A percentile compares a stretch with the other conserved stretches of the same genome.
Evolutionary conservation across 2,329 filamentous ascomycete genomes (phyloP).

Genomic region (Alternaria burnsii): DNA sequence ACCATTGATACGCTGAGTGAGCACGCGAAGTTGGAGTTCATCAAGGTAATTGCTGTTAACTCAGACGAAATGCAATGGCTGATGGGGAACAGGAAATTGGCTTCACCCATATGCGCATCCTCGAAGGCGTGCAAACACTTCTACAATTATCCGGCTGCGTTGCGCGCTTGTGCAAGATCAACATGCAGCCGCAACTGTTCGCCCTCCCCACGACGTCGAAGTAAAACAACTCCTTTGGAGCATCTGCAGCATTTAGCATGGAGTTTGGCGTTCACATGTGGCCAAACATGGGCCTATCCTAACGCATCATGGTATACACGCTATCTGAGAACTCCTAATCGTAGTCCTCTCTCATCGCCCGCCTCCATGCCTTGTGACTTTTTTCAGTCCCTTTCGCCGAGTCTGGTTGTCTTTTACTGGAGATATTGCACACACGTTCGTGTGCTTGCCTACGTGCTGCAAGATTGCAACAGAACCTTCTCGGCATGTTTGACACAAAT

Average conservation of each 20-base stretch:
- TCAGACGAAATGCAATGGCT: neutral
- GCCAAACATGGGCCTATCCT: neutral
- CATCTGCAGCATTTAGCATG: slow-evolving; percentile 43
- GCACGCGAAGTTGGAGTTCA: slow-evolving; percentile 95
- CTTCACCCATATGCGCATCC: slow-evolving; percentile 98
- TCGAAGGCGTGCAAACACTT: slow-evolving; percentile 96
- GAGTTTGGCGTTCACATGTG: slow-evolving; percentile 31
- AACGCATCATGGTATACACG: neutral
- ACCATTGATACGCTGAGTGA: slow-evolving; percentile 91
- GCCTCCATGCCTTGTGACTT: neutral
- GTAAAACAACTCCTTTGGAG: slow-evolving; percentile 7
- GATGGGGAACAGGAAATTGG: slow-evolving; percentile 74
- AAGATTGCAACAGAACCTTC: neutral
- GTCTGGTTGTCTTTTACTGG: neutral
- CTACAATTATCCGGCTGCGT: slow-evolving; percentile 94
- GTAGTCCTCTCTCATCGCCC: neutral
- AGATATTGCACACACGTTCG: neutral
- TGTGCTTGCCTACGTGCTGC: neutral
- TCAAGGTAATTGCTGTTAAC: slow-evolving; percentile 62
- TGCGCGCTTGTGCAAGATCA: slow-evolving; percentile 89
- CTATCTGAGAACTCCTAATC: neutral
- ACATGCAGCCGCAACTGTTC: slow-evolving; percentile 92
- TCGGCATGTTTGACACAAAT: neutral
- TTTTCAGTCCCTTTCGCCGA: neutral
- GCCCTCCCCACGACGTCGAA: slow-evolving; percentile 47